Base-by-base conservation (phyloP, 192 early-diverging fungal genomes). In the Linnemannia schmuckeri region DNA sequence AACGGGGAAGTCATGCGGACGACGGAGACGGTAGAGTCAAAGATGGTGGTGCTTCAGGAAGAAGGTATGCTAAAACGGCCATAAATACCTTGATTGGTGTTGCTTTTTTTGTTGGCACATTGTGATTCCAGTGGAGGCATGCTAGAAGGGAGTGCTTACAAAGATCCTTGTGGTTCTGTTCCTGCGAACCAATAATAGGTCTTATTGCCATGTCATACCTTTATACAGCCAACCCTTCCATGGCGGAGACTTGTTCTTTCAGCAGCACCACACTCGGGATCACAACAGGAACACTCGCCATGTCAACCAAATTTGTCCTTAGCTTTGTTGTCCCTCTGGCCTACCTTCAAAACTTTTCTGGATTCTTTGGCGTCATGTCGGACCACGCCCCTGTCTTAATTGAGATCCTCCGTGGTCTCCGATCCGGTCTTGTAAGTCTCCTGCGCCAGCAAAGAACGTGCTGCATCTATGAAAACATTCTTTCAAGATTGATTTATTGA, bases 1-100 rank as follows among this genome's bases (percentile, higher is more conserved):
- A 92, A 90, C 61, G 91, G 91, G 4, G 91, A 92, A 52, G 90
- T 92, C 63, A 89, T 90, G 55, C 79, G 91, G 18, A 78, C 78
- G 22, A 76, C 81, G 1, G 78, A 87, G 10, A 75, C 79, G 10
- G 79, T 90, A 10, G 91, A 92, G 61, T 81, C 91, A 20, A 92
- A 92, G 76, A 89, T 90, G 81, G 79, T 92, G 1, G 84, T 92
- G 5, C 79, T 92, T 4, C 88, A 89, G 20, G 89, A 88, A 74
- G 85, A 88, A 82, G 89, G 85, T 88, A 75, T 20, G 15, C 15
- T 69, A 22, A 70, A 24, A 10, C 35, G 17, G 22, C 38, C 30
- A 22, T 40, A 10, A 9, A 15, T 35, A 33, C 42, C 17, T 47
- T 68, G 6, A 42, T 47, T 46, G 44, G 7, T 49, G 33, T 69